Conservation (phyloP, 108 stramenopile species). For the Cyclotella atomus region DNA sequence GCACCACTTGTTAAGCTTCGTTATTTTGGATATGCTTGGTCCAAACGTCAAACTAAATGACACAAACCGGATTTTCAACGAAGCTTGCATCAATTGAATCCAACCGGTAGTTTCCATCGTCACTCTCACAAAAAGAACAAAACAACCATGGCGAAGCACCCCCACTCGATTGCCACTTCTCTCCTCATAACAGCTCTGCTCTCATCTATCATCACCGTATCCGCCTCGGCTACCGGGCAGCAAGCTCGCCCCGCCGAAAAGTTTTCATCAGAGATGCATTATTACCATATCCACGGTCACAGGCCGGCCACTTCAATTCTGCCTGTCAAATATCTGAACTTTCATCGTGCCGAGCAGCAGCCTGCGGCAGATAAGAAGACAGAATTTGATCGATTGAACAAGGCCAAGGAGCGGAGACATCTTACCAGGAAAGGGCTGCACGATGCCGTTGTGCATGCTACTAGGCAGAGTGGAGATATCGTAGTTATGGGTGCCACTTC, state of each 20-base stretch:
- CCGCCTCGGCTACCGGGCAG: not conserved
- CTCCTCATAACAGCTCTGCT: not conserved
- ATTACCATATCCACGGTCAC: not conserved
- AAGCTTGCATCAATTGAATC: not conserved
- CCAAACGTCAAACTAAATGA: not conserved
- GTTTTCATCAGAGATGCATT: not conserved
- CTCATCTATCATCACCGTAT: not conserved
- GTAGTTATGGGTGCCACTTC: constrained; percentile 29
- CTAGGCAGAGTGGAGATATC: constrained; percentile 20
- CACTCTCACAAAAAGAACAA: not conserved
- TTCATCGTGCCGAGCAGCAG: not conserved
- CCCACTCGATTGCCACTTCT: not conserved
- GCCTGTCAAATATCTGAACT: constrained; percentile 15
- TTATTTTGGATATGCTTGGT: not conserved
- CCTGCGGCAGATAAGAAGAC: not conserved
- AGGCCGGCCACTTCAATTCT: constrained; percentile 13
- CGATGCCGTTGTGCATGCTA: constrained; percentile 25
- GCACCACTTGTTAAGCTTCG: not conserved
- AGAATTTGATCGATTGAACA: constrained; percentile 30
- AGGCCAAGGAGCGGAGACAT: constrained; percentile 7
- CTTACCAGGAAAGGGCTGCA: constrained; percentile 16
- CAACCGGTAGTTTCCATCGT: not conserved
- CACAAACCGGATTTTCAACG: not conserved
- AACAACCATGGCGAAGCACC: constrained; percentile 1
- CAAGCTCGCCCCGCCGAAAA: constrained; percentile 1